A percentile compares a stretch with the other conserved stretches of the same genome.
Conservation (phyloP, 306 rosid species). For the Dicorynia guianensis region DNA sequence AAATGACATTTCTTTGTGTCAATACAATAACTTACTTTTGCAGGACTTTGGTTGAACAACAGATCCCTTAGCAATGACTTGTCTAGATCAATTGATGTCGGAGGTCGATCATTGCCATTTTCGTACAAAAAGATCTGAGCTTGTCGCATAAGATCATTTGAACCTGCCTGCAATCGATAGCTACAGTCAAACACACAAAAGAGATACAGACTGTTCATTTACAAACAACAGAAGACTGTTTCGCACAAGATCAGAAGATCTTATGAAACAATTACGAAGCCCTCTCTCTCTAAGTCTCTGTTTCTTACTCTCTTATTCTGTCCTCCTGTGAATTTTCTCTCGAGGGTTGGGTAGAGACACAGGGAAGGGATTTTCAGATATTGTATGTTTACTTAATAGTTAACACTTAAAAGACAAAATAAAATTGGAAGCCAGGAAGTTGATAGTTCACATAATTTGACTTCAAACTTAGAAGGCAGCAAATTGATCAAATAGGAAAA, state of each 20-base stretch:
- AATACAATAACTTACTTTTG: constrained; percentile 62
- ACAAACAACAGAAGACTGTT: not conserved
- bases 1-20: not conserved
- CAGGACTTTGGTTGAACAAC: constrained; percentile 87
- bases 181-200: constrained; percentile 28
- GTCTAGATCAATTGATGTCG: constrained; percentile 84
- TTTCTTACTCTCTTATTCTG: not conserved
- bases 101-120: constrained; percentile 82
- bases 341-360: too few relatives aligned
- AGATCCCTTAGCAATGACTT: constrained; percentile 80
- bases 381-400: not conserved
- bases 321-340: too few relatives aligned
- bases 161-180: constrained; percentile 68
- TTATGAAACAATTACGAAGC: not conserved
- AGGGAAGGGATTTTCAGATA: not conserved
- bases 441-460: not conserved
- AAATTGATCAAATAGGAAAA: not conserved
- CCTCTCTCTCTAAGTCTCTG: not conserved
- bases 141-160: constrained; percentile 86
- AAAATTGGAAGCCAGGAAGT: not conserved
- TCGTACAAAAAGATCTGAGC: constrained; percentile 87
- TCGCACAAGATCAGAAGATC: constrained; percentile 1
- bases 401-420: not conserved
- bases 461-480: not conserved
- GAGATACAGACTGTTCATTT: constrained; percentile 9